phyloP scores from a whole-genome alignment of 768 basidiomycete species.

The Psilocybe cyanescens region DNA sequence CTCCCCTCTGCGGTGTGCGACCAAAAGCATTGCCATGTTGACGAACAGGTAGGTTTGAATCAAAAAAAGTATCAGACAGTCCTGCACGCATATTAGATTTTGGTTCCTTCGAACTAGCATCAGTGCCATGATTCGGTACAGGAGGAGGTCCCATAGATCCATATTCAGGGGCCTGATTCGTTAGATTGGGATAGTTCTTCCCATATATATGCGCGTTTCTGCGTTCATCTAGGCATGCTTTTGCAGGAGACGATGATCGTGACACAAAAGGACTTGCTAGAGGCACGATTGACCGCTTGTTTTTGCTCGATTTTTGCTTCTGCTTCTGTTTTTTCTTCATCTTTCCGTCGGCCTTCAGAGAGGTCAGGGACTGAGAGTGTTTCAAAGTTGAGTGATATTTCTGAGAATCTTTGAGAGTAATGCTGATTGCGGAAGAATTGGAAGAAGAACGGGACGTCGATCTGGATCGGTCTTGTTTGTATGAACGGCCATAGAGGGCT shows the following conservation, averaged over 20 bases:
- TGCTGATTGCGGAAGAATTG: slow-evolving; percentile 5
- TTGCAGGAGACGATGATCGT: slow-evolving; percentile 26
- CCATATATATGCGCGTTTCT: slow-evolving; percentile 16
- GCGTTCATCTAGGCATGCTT: neutral
- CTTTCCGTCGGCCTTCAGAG: slow-evolving; percentile 8
- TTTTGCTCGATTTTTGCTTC: neutral
- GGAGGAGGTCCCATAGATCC: neutral
- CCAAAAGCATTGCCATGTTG: neutral
- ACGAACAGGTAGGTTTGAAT: slow-evolving; percentile 12
- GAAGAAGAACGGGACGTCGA: slow-evolving; percentile 10
- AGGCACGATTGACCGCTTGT: neutral
- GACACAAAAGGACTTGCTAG: slow-evolving; percentile 32
- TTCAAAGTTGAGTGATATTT: slow-evolving; percentile 3
- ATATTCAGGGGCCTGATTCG: neutral
- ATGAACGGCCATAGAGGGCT: neutral
- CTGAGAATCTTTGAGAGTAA: neutral
- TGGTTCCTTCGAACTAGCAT: neutral
- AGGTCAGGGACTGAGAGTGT: slow-evolving; percentile 12
- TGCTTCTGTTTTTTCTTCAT: slow-evolving; percentile 1
- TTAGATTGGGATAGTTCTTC: neutral
- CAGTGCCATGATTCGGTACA: neutral
- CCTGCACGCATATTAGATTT: slow-evolving; percentile 3
- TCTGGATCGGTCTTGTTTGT: neutral
- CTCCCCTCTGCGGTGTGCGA: neutral
- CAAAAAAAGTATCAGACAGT: slow-evolving; percentile 15